phyloP scores from a whole-genome alignment of 208 protist genomes.

The Acanthamoeba triangularis region DNA sequence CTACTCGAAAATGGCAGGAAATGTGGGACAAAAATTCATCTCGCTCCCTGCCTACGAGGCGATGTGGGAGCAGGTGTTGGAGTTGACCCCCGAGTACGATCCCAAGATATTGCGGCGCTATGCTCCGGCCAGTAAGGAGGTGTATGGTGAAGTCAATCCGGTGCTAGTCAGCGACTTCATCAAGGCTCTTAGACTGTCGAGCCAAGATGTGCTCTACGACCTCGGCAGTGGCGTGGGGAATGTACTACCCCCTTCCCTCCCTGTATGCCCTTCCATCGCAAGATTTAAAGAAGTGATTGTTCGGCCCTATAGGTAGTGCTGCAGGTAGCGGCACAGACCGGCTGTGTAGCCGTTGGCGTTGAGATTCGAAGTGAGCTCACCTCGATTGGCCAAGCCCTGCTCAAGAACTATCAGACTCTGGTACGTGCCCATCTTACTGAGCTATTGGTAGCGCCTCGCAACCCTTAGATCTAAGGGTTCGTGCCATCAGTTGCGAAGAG shows the following conservation, averaged over 20 bases:
- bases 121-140: conserved; percentile 59
- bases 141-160: conserved; percentile 58
- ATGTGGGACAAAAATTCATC: conserved; percentile 11
- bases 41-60: background rate
- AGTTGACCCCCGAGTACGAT: conserved; percentile 24
- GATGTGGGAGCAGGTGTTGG: conserved; percentile 15
- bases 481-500: background rate
- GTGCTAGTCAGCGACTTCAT: conserved; percentile 57
- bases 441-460: background rate
- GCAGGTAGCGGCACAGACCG: conserved; percentile 27
- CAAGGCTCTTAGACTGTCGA: background rate
- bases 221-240: conserved; percentile 48
- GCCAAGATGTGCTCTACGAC: conserved; percentile 51
- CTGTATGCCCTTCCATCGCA: no score
- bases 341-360: conserved; percentile 46
- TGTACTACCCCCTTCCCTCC: background rate
- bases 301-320: background rate
- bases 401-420: background rate
- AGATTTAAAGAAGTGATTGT: no score
- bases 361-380: conserved; percentile 36
- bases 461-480: background rate
- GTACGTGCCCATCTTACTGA: background rate
- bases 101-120: background rate
- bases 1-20: background rate
- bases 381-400: background rate